A percentile compares a stretch with the other conserved stretches of the same genome.
phyloP scores from a whole-genome alignment of 106 monocot genomes.

The Dendrobium catenatum region DNA sequence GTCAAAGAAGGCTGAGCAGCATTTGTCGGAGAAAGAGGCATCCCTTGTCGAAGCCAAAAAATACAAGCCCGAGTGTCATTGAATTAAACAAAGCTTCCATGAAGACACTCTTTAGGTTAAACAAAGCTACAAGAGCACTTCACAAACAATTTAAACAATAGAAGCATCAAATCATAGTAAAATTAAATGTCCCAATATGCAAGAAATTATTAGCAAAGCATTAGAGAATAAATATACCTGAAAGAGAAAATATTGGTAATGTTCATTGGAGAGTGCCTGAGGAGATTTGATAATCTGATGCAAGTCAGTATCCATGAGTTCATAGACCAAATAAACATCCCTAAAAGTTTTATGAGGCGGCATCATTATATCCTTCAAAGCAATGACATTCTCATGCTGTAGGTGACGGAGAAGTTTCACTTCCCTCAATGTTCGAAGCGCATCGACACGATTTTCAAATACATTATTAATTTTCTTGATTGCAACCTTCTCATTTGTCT shows the following conservation, averaged over 20 bases:
- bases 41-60: too few species aligned
- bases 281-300: constrained; percentile 77
- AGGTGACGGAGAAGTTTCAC: constrained; percentile 59
- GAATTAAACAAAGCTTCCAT: not conserved
- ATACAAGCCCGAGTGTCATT: too few species aligned
- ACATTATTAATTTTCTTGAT: constrained; percentile 70
- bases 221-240: constrained; percentile 34
- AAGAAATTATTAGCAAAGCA: not conserved
- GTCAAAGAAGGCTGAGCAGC: too few species aligned
- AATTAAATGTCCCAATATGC: not conserved
- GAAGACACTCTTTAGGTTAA: not conserved
- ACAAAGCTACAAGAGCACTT: not conserved
- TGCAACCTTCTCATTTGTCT: constrained; percentile 65
- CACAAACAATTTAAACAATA: not conserved
- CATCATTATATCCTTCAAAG: constrained; percentile 71
- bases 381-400: constrained; percentile 63
- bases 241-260: constrained; percentile 70
- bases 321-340: constrained; percentile 73
- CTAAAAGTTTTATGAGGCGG: constrained; percentile 46
- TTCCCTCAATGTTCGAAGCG: constrained; percentile 60
- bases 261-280: constrained; percentile 66
- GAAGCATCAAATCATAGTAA: not conserved
- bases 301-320: constrained; percentile 67
- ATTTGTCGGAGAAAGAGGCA: too few species aligned
- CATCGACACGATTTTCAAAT: constrained; percentile 67